Evolutionary conservation across 2,329 filamentous ascomycete species (phyloP), one percentile per base, ranked within the genome.

Genomic region (Ophiostoma perfectum): DNA sequence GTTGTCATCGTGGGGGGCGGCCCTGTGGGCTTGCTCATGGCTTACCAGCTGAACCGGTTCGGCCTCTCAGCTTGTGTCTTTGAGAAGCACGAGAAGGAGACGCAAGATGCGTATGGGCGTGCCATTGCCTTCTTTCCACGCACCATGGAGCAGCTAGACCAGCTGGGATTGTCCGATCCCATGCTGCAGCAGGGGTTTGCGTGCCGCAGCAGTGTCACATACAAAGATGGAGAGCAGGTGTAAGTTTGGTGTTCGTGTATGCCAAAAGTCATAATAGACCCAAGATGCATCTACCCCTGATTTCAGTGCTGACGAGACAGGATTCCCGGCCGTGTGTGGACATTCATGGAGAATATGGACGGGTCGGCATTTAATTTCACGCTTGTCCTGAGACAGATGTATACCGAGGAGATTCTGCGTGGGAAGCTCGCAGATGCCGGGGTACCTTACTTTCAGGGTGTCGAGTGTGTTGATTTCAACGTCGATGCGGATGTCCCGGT

Each of bases 401-500:
- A 83, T 72, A 81, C 83, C 6, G 83, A 86, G 72, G 80, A 81
- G 12, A 81, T 86, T 58, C 81, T 85, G 66, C 78, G 83, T 58
- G 74, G 75, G n/a, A 75, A 78, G 69, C 65, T 80, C 73, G 75
- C 70, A 65, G 76, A 71, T 64, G 72, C 79, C 42, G 78, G 79
- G 27, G 76, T 78, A 0, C 70, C 74, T 1, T 74, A 80, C 4
- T 75, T 78, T 55, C 55, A 60, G 27, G 55, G 73, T 76, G 18
- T 77, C 77, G 3, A 74, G 69, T 76, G 82, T 62, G 72, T 75
- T 4, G 76, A 72, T n/a, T 74, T 82, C 41, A 71, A 75, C 1
- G 66, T 82, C 7, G 75, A 81, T 66, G 47, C 27, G 16, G 88
- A 89, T 80, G 92, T 93, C 0, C 93, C 97, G 82, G 93, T 93